Evolutionary conservation across 1,284 basidiomycete genomes (phyloP).

Genomic region (Vanrija sp.): DNA sequence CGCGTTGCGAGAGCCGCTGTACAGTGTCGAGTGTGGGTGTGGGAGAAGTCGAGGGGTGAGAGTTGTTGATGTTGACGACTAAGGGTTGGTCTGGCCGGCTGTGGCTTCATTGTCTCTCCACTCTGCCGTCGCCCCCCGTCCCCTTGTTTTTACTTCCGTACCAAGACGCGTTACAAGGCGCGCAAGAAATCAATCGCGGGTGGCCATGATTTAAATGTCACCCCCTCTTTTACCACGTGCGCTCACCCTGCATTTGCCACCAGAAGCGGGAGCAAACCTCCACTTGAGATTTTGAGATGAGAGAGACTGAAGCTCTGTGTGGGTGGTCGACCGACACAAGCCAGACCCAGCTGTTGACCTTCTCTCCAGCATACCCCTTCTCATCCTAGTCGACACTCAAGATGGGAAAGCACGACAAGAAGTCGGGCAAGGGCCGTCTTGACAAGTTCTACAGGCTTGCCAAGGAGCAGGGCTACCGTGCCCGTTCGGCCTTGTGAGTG

Average conservation of each 20-base stretch:
- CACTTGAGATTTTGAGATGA: conserved; percentile 9
- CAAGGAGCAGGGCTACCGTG: conserved; percentile 94
- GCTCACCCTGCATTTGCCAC: conserved; percentile 1
- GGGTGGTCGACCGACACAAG: neutral
- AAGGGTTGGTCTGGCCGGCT: neutral
- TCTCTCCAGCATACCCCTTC: neutral
- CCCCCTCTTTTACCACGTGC: neutral
- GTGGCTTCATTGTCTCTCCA: neutral
- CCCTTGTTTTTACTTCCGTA: neutral
- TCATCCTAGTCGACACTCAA: neutral
- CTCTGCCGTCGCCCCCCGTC: neutral
- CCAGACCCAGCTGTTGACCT: neutral
- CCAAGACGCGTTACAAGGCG: neutral
- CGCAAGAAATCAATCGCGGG: neutral
- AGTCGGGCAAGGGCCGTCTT: conserved; percentile 74
- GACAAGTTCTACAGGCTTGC: conserved; percentile 85
- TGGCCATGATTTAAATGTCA: neutral
- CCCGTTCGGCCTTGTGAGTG: conserved; percentile 85
- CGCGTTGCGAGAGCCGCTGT: too few species aligned
- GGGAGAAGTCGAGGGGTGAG: too few species aligned
- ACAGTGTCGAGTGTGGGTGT: too few species aligned
- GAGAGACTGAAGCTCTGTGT: too few species aligned
- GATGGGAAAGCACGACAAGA: conserved; percentile 54
- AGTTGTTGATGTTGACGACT: too few species aligned
- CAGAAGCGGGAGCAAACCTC: neutral